Evolutionary conservation across 805 yeast species (phyloP), one percentile per base, ranked within the genome.

Genomic region (Pichia exigua): DNA sequence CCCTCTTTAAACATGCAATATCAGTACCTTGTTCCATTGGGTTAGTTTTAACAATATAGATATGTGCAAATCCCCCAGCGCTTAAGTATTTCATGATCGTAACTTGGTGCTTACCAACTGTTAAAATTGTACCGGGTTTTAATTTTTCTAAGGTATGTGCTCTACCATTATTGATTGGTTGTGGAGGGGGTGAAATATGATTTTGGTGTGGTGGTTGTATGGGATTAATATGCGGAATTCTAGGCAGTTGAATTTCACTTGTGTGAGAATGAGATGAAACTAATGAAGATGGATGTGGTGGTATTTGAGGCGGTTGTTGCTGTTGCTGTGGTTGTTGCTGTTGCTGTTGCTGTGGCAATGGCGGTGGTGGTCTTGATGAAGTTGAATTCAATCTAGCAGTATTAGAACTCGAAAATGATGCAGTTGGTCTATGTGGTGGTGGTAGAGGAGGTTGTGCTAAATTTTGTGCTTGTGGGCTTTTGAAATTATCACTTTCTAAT

Each of bases 31-130:
- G 73, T 54, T 79, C 79, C 4, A 78, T 73, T 8, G 90, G 90
- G 27, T 77, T 73, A 20, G 86, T 80, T 45, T 76, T 76, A 54
- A 90, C 92, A 18, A 85, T 78, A 66, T 94, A 94, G 6, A 94
- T 97, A 65, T 87, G 95, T 12, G 99, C 98, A 74, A 88, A 94
- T 15, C 99, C 99, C 45, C 84, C 75, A 61, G 60, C 63, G 3
- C 66, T 59, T 7, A 76, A 64, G 60, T 74, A 76, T 53, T 73
- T 67, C 46, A 67, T 68, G 59, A 76, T 73, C 9, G 64, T 56
- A n/a, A 72, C 66, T 11, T 61, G 58, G 61, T 76, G 80, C n/a
- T 70, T 59, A n/a, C 81, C 81, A 42, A 76, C 81, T 1, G 70
- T 67, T 47, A 76, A 63, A 45, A 61, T 59, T 6, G 77, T 73